Percentiles rank a stretch among this genome's conserved stretches.
Evolutionary conservation across 257 asterid genomes (phyloP).

Genomic region (Buddleja alternifolia): DNA sequence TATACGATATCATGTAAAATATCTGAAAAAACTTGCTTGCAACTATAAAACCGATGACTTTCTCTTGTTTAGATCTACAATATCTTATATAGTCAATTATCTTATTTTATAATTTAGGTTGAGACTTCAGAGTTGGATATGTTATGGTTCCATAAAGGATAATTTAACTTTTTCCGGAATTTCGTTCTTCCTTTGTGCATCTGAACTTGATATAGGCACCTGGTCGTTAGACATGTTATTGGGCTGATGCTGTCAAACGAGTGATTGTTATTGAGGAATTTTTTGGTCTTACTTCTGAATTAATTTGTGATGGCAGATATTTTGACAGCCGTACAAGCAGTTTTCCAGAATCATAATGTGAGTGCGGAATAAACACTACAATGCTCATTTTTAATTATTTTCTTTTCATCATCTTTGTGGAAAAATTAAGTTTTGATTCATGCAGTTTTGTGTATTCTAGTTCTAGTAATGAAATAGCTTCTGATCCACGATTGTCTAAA

Average conservation of each 20-base stretch:
- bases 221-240: conserved; percentile 23
- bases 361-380: conserved; percentile 43
- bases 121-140: not conserved
- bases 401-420: conserved; percentile 10
- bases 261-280: conserved; percentile 19
- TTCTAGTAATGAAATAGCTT: conserved; percentile 5
- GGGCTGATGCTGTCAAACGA: conserved; percentile 22
- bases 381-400: conserved; percentile 14
- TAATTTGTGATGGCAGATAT: conserved; percentile 63
- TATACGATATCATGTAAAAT: not conserved
- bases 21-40: not conserved
- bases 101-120: conserved; percentile 12
- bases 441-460: not conserved
- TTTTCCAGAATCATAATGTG: conserved; percentile 77
- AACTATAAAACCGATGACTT: not conserved
- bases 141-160: conserved; percentile 3
- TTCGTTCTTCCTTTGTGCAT: not conserved
- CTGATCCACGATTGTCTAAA: conserved; percentile 2
- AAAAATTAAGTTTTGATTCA: conserved; percentile 13
- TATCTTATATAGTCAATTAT: conserved; percentile 3
- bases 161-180: conserved; percentile 17
- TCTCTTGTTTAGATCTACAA: conserved; percentile 8
- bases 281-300: conserved; percentile 29
- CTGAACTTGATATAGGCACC: conserved; percentile 12
- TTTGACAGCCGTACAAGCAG: conserved; percentile 69